phyloP scores from a whole-genome alignment of 345 rosid genomes.

The Aquilaria sinensis region DNA sequence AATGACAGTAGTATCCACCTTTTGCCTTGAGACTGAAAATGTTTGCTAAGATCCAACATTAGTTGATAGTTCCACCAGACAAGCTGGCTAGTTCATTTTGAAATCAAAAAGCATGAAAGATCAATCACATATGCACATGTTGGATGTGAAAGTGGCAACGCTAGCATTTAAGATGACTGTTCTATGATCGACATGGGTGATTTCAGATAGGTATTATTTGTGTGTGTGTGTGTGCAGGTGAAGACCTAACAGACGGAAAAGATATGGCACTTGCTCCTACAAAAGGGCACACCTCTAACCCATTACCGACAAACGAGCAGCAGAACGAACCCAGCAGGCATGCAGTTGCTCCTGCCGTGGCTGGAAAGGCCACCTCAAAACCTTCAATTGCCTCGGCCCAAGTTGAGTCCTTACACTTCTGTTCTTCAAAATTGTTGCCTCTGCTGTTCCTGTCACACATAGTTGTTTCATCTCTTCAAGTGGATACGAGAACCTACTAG shows the following conservation, averaged over 20 bases:
- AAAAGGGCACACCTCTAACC: constrained; percentile 33
- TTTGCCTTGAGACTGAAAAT: too few relatives aligned
- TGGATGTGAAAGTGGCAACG: too few relatives aligned
- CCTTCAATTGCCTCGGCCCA: constrained; percentile 36
- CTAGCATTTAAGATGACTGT: too few relatives aligned
- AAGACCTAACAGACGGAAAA: constrained; percentile 35
- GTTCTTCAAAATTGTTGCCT: constrained; percentile 21
- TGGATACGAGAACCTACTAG: constrained; percentile 9
- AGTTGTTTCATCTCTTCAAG: constrained; percentile 17
- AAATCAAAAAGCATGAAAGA: too few relatives aligned
- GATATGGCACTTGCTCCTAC: constrained; percentile 39
- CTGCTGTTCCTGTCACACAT: constrained; percentile 25
- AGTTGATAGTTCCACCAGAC: too few relatives aligned
- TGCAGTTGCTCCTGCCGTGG: constrained; percentile 82
- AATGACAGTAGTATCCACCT: too few relatives aligned
- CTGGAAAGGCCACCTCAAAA: constrained; percentile 66
- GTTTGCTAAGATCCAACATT: too few relatives aligned
- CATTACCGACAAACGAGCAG: constrained; percentile 72
- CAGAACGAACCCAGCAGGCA: constrained; percentile 38
- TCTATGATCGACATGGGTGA: too few relatives aligned
- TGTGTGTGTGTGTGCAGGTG: constrained; percentile 36
- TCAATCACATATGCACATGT: too few relatives aligned
- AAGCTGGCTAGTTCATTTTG: too few relatives aligned
- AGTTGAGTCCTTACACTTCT: constrained; percentile 12
- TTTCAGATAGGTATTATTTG: background rate